Conservation (phyloP, 1,284 basidiomycete genomes). For the Wallemia mellicola region DNA sequence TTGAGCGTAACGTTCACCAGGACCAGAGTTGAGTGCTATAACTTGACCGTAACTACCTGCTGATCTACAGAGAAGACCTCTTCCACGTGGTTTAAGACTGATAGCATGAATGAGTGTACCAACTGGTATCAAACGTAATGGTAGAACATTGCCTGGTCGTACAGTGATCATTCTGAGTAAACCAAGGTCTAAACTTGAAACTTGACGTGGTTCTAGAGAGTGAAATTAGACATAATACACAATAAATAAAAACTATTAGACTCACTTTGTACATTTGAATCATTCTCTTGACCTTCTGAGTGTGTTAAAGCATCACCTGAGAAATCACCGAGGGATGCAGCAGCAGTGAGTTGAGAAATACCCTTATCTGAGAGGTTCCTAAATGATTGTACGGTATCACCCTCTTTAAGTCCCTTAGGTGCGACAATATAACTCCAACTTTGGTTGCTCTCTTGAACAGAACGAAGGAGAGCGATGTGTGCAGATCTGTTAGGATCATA, state of each 20-base stretch:
- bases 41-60: slow-evolving; percentile 68
- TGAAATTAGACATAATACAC: too few relatives aligned
- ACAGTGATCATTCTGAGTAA: slow-evolving; percentile 57
- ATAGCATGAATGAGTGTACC: slow-evolving; percentile 76
- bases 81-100: slow-evolving; percentile 41
- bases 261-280: not conserved
- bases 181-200: slow-evolving; percentile 37
- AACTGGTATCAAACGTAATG: slow-evolving; percentile 63
- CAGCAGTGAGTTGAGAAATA: slow-evolving; percentile 1
- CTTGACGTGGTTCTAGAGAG: too few relatives aligned
- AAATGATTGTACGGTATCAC: slow-evolving; percentile 67
- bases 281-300: not conserved
- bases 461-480: slow-evolving; percentile 70
- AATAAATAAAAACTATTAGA: too few relatives aligned
- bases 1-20: slow-evolving; percentile 42
- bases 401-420: slow-evolving; percentile 59
- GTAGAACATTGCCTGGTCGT: slow-evolving; percentile 77
- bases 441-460: too few relatives aligned
- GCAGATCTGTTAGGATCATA: slow-evolving; percentile 83
- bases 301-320: not conserved
- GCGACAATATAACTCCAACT: slow-evolving; percentile 66
- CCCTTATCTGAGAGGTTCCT: slow-evolving; percentile 14
- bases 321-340: not conserved
- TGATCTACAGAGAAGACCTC: slow-evolving; percentile 54
- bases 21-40: slow-evolving; percentile 27